Percentiles rank a stretch among this genome's conserved stretches.
Evolutionary conservation across 2,329 filamentous ascomycete genomes (phyloP).

Genomic region (Diaporthe sp.): DNA sequence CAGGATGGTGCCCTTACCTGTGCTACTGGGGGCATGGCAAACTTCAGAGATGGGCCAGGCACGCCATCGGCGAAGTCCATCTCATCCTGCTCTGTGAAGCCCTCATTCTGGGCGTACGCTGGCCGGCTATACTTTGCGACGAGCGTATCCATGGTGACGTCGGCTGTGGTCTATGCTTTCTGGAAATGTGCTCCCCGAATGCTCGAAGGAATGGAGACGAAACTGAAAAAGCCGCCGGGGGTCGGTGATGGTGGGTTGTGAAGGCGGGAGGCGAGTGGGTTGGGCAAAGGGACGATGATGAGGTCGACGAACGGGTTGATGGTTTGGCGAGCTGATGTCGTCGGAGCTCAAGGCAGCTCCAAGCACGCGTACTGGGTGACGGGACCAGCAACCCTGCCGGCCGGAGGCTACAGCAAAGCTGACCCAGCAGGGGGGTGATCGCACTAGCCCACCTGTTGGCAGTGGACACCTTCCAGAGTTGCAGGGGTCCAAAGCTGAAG

Average conservation of each 20-base stretch:
- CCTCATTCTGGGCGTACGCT: constrained; percentile 79
- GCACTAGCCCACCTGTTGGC: constrained; percentile 6
- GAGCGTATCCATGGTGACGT: constrained; percentile 83
- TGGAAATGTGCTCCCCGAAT: constrained; percentile 79
- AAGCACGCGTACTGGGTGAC: constrained; percentile 38
- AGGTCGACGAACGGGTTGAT: constrained; percentile 24
- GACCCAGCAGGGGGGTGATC: not conserved
- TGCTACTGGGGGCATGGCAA: constrained; percentile 92
- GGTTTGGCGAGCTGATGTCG: constrained; percentile 37
- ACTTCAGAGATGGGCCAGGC: constrained; percentile 88
- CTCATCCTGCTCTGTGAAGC: constrained; percentile 79
- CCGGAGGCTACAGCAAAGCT: constrained; percentile 32
- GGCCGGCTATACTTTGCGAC: constrained; percentile 92
- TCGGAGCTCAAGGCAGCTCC: constrained; percentile 43
- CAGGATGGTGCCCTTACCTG: constrained; percentile 72
- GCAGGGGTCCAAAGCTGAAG: constrained; percentile 29
- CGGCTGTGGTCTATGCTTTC: constrained; percentile 73
- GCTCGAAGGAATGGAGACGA: constrained; percentile 23
- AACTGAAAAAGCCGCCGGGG: not conserved
- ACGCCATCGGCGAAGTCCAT: constrained; percentile 79
- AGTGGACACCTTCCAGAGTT: constrained; percentile 17
- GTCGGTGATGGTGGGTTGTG: constrained; percentile 22
- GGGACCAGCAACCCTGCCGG: constrained; percentile 37
- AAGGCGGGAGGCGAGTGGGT: constrained; percentile 14
- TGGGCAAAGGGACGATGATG: constrained; percentile 34